Percentiles rank a stretch among this genome's conserved stretches.
Evolutionary conservation across 495 filamentous ascomycete genomes (phyloP).

Genomic region (Lasiosphaeris hirsuta): DNA sequence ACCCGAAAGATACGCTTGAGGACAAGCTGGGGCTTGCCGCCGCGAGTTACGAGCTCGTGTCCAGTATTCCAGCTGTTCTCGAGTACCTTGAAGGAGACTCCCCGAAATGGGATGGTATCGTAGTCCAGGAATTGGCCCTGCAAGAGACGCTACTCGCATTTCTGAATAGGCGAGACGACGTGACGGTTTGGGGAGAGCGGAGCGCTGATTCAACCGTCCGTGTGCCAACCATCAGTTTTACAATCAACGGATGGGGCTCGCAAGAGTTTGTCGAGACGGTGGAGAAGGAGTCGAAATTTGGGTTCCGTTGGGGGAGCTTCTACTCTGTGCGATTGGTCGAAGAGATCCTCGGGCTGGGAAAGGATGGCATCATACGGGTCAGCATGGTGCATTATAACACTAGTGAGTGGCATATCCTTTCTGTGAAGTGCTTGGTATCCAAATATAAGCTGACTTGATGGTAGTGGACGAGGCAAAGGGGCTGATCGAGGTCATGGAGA

Average conservation of each 20-base stretch:
- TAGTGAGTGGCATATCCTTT: constrained; percentile 41
- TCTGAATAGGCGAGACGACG: constrained; percentile 42
- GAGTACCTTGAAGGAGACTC: constrained; percentile 48
- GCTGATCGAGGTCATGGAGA: constrained; percentile 31
- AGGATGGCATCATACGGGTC: constrained; percentile 64
- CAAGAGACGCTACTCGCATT: constrained; percentile 56
- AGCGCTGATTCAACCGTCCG: constrained; percentile 41
- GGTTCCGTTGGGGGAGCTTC: constrained; percentile 65
- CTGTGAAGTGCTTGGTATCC: no score
- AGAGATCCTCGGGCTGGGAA: constrained; percentile 55
- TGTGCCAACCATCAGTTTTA: constrained; percentile 66
- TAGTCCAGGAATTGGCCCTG: constrained; percentile 56
- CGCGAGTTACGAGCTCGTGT: constrained; percentile 62
- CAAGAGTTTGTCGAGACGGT: constrained; percentile 59
- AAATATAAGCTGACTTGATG: constrained; percentile 9
- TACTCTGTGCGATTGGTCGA: constrained; percentile 60
- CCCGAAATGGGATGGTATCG: constrained; percentile 50
- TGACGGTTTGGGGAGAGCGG: constrained; percentile 57
- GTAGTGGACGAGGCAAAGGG: constrained; percentile 55
- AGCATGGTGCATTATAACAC: constrained; percentile 76
- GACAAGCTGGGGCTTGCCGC: constrained; percentile 64
- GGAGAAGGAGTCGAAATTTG: constrained; percentile 53
- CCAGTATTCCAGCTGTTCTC: constrained; percentile 54
- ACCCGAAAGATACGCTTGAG: constrained; percentile 52
- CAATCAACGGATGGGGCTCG: constrained; percentile 54